These are phyloP conservation scores for Iberis pinnata DNA, from an alignment of 345 rosid species.

Conservation along the genomic window DNA sequence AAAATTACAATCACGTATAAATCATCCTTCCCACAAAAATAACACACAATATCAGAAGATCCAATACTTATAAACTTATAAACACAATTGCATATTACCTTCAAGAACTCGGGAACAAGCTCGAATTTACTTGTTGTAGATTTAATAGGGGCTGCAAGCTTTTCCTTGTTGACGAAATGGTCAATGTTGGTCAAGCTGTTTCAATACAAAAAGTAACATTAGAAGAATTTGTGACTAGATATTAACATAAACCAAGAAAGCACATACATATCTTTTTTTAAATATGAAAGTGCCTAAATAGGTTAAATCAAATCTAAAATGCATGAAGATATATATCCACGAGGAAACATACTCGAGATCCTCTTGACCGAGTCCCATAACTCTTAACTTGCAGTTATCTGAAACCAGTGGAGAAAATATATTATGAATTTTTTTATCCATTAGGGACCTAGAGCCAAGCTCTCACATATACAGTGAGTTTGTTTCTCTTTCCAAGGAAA, in stretches of 20 bases:
- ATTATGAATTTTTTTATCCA: too few relatives aligned
- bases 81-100: constrained; percentile 19
- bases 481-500: too few relatives aligned
- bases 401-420: constrained; percentile 3
- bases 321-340: background rate
- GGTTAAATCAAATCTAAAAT: too few relatives aligned
- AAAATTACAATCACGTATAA: background rate
- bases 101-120: constrained; percentile 35
- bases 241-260: background rate
- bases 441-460: too few relatives aligned
- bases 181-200: constrained; percentile 16
- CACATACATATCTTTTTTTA: too few relatives aligned
- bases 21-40: background rate
- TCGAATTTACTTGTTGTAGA: constrained; percentile 22
- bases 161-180: constrained; percentile 13
- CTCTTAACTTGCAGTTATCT: constrained; percentile 14
- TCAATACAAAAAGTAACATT: constrained; percentile 3
- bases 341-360: constrained; percentile 19
- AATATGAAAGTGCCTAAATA: too few relatives aligned
- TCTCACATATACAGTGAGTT: too few relatives aligned
- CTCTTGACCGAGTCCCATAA: constrained; percentile 18
- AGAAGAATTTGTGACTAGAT: background rate
- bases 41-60: background rate
- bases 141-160: constrained; percentile 32
- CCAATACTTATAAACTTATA: background rate